Evolutionary conservation across 208 protist species (phyloP).

Genomic region (Wallacemonas rigidus): DNA sequence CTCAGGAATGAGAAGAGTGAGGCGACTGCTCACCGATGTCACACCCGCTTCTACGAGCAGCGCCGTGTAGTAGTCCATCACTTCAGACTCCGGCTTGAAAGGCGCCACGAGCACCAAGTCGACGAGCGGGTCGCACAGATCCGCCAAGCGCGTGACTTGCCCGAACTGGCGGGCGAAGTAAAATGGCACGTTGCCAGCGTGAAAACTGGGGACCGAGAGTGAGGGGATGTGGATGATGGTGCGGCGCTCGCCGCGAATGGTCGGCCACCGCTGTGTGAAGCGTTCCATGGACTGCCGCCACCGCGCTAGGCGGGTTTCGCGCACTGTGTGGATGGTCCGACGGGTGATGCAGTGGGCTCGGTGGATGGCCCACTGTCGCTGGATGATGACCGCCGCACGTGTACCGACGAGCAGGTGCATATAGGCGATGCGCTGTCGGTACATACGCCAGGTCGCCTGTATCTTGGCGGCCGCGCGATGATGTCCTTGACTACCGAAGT

Average conservation of each 20-base stretch:
- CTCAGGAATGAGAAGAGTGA: conserved; percentile 86
- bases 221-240: conserved; percentile 89
- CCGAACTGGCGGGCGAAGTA: conserved; percentile 74
- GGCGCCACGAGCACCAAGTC: conserved; percentile 81
- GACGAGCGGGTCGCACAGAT: conserved; percentile 80
- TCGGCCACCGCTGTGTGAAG: conserved; percentile 68
- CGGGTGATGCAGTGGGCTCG: conserved; percentile 72
- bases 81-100: conserved; percentile 73
- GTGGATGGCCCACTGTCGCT: conserved; percentile 83
- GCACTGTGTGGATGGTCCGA: conserved; percentile 58
- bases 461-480: conserved; percentile 85
- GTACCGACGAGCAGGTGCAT: conserved; percentile 78
- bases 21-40: conserved; percentile 29
- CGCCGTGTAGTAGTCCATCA: conserved; percentile 77
- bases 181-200: conserved; percentile 80
- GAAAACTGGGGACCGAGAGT: conserved; percentile 78
- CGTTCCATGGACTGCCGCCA: conserved; percentile 88
- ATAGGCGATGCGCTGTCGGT: conserved; percentile 79
- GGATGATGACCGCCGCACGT: conserved; percentile 77
- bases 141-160: conserved; percentile 82
- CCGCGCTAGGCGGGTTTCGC: conserved; percentile 55
- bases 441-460: conserved; percentile 91
- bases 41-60: conserved; percentile 77
- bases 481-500: conserved; percentile 54
- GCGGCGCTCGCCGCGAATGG: conserved; percentile 56